Evolutionary conservation across 2,329 filamentous ascomycete genomes (phyloP).

Genomic region (Penicillium capsulatum): DNA sequence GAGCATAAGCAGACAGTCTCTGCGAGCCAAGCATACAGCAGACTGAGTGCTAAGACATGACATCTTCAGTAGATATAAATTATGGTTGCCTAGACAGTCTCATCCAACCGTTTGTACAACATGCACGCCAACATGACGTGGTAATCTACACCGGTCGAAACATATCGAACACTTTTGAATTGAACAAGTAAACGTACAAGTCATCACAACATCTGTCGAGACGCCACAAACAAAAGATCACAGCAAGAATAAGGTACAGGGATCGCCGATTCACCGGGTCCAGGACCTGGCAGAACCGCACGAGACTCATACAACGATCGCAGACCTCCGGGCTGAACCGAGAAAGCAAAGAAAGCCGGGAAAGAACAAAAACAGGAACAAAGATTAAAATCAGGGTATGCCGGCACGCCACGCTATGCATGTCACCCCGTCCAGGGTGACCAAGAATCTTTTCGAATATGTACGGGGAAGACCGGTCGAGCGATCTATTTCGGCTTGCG

Average conservation of each 20-base stretch:
- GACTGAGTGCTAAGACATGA: too few relatives aligned
- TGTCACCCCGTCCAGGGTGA: slow-evolving; percentile 25
- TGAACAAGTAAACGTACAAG: slow-evolving; percentile 19
- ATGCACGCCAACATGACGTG: too few relatives aligned
- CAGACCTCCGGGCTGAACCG: slow-evolving; percentile 11
- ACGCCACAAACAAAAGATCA: neutral
- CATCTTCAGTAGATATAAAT: too few relatives aligned
- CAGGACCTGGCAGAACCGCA: neutral
- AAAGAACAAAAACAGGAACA: slow-evolving; percentile 21
- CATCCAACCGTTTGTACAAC: too few relatives aligned
- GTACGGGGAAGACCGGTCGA: slow-evolving; percentile 29
- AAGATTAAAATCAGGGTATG: slow-evolving; percentile 35
- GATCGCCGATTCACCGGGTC: neutral
- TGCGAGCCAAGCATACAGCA: too few relatives aligned
- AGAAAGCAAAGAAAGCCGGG: slow-evolving; percentile 20
- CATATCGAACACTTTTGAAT: slow-evolving; percentile 8
- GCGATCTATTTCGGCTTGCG: slow-evolving; percentile 54
- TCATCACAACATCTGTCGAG: slow-evolving; percentile 17
- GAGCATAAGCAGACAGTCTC: too few relatives aligned
- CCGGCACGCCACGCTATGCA: slow-evolving; percentile 44
- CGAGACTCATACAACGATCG: slow-evolving; percentile 52
- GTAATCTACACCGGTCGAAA: too few relatives aligned
- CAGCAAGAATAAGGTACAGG: slow-evolving; percentile 1
- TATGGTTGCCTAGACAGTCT: too few relatives aligned
- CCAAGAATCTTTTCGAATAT: slow-evolving; percentile 32